Base-by-base conservation (phyloP, 75 land plant genomes). In the Selaginella tamariscina region DNA sequence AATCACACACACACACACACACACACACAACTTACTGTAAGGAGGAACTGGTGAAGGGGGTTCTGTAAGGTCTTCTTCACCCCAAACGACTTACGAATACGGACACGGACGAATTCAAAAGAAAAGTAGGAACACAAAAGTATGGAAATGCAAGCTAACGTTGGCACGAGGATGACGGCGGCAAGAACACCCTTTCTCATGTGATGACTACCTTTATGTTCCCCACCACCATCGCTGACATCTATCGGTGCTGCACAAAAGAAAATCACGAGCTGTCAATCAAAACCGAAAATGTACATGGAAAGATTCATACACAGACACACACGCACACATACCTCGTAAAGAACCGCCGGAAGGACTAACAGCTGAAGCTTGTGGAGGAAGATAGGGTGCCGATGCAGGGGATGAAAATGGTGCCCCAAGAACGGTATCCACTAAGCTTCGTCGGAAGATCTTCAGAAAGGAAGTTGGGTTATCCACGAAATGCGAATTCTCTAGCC, bases 141-240 rank as follows among this genome's bases (percentile, higher is more conserved):
- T 39, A 39, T 39, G 15, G 49, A 39, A 15, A 15, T 15, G 15
- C 49, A 39, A 39, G 15, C 49, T 15, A 39, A 15, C 49, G 49
- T 39, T 5, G 49, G 49, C 49, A 39, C 49, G 49, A 39, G 49
- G 49, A 39, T 39, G 49, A 39, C 15, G 5, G 49, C 49, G 49
- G 49, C 49, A 39, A 39, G 49, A 15, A 39, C 49, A 39, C 49
- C 49, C 49, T 39, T 39, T 39, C 49, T 39, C 49, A 39, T 39
- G 49, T 39, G 49, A 39, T 39, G 49, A 15, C 49, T 15, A 39
- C 49, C 49, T 5, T 15, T 15, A 39, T 39, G 11, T 5, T 15
- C 15, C 11, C 15, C 11, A 5, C 49, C 49, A 15, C 49, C 15
- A 39, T 39, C 49, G 15, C 49, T 39, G 15, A 15, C 49, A 39